These are phyloP conservation scores for Polygonum maritimum DNA, from an alignment of 148 eudicot genomes.

Conservation along the genomic window DNA sequence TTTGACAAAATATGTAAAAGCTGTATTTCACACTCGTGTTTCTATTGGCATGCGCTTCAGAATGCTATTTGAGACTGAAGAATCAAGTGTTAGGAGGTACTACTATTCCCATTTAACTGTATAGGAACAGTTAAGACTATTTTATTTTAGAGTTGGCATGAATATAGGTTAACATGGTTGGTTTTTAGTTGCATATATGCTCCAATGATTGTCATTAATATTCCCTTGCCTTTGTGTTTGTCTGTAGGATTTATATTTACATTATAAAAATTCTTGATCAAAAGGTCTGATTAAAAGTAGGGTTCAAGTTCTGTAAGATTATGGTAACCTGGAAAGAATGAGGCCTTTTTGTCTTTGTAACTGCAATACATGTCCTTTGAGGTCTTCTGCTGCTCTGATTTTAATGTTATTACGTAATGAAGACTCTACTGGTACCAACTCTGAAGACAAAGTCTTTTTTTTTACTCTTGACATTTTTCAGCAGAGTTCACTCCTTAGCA, in stretches of 20 bases:
- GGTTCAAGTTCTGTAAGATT: not conserved
- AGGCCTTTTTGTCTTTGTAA: not conserved
- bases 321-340: not conserved
- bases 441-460: not conserved
- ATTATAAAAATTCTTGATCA: not conserved
- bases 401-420: not conserved
- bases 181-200: not conserved
- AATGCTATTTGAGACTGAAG: slow-evolving; percentile 99
- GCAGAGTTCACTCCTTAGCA: not conserved
- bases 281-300: not conserved
- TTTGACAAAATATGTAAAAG: slow-evolving; percentile 84
- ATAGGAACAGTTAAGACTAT: not conserved
- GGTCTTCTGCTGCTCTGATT: not conserved
- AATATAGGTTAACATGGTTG: not conserved
- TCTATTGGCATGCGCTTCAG: slow-evolving; percentile 99
- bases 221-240: not conserved
- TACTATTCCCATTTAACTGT: not conserved
- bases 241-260: not conserved
- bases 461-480: not conserved
- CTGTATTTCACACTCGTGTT: slow-evolving; percentile 93
- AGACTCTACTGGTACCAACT: not conserved
- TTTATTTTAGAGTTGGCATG: not conserved
- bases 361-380: not conserved
- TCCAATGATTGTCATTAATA: not conserved
- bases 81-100: slow-evolving; percentile 97